These are phyloP conservation scores for Pyricularia sp. DNA, from an alignment of 2,329 filamentous ascomycete genomes.

Conservation along the genomic window DNA sequence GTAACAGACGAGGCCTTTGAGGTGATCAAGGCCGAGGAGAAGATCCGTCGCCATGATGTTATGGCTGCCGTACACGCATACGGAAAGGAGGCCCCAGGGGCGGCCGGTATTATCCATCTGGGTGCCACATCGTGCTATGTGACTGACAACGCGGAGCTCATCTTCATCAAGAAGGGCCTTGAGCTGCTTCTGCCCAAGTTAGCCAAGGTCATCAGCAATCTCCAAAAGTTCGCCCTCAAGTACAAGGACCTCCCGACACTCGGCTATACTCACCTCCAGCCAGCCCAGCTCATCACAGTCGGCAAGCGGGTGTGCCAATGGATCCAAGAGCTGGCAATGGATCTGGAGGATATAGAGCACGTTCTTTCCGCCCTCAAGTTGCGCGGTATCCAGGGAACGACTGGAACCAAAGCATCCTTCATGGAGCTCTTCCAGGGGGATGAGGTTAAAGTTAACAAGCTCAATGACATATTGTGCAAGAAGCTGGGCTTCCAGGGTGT, in stretches of 20 bases:
- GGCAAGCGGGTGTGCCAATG: conserved; percentile 57
- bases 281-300: conserved; percentile 48
- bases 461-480: conserved; percentile 42
- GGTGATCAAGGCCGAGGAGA: conserved; percentile 4
- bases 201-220: conserved; percentile 64
- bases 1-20: conserved; percentile 3
- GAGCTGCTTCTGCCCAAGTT: conserved; percentile 67
- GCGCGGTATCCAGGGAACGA: conserved; percentile 33
- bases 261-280: conserved; percentile 51
- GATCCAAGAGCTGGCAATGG: conserved; percentile 63
- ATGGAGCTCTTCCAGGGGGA: conserved; percentile 35
- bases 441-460: conserved; percentile 33
- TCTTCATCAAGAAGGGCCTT: conserved; percentile 62
- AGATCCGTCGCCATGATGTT: conserved; percentile 4
- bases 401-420: conserved; percentile 60
- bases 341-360: conserved; percentile 59
- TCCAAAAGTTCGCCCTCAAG: conserved; percentile 57
- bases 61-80: conserved; percentile 1
- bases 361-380: conserved; percentile 23
- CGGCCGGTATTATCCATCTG: conserved; percentile 72
- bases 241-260: conserved; percentile 22
- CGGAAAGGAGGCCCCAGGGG: conserved; percentile 26
- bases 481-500: conserved; percentile 38
- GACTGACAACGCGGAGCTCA: conserved; percentile 67
- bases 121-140: conserved; percentile 48